A percentile compares a stretch with the other conserved stretches of the same genome.
phyloP scores from a whole-genome alignment of 2,329 filamentous ascomycete species.

The Fusarium albosuccineum region DNA sequence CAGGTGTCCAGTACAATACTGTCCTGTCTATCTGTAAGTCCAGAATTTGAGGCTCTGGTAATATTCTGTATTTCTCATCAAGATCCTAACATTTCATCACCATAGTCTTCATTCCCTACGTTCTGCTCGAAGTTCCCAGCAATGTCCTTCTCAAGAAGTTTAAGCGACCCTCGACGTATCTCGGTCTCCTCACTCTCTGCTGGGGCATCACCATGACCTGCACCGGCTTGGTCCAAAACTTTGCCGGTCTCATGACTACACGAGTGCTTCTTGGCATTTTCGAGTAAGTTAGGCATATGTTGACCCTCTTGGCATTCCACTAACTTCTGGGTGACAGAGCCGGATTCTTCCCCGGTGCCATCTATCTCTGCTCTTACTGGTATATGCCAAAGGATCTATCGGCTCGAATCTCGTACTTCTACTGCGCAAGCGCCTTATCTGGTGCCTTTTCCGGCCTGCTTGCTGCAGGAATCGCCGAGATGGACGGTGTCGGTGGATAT shows the following conservation, averaged over 20 bases:
- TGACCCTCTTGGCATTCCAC: not conserved
- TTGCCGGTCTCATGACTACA: conserved; percentile 70
- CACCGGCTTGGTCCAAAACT: conserved; percentile 72
- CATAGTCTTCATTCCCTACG: conserved; percentile 41
- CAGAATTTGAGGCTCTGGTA: conserved; percentile 55
- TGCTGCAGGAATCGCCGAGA: conserved; percentile 74
- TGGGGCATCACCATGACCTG: conserved; percentile 76
- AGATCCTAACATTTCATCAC: not conserved
- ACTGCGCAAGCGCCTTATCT: conserved; percentile 80
- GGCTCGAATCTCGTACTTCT: conserved; percentile 80
- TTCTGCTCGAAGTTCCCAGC: conserved; percentile 43
- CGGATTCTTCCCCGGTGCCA: conserved; percentile 78
- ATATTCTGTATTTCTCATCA: fast-evolving
- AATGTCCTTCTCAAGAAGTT: conserved; percentile 46
- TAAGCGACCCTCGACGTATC: conserved; percentile 42
- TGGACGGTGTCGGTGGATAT: conserved; percentile 70
- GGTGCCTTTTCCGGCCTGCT: conserved; percentile 79
- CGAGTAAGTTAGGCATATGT: conserved; percentile 57
- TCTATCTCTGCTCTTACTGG: conserved; percentile 83
- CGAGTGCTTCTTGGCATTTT: conserved; percentile 75
- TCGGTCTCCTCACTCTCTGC: conserved; percentile 48
- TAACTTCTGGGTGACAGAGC: conserved; percentile 52
- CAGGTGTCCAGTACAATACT: conserved; percentile 70
- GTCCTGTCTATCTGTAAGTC: conserved; percentile 70
- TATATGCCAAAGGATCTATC: conserved; percentile 81